Evolutionary conservation across 2,329 filamentous ascomycete genomes (phyloP).

Genomic region (Colletotrichum eleusines): DNA sequence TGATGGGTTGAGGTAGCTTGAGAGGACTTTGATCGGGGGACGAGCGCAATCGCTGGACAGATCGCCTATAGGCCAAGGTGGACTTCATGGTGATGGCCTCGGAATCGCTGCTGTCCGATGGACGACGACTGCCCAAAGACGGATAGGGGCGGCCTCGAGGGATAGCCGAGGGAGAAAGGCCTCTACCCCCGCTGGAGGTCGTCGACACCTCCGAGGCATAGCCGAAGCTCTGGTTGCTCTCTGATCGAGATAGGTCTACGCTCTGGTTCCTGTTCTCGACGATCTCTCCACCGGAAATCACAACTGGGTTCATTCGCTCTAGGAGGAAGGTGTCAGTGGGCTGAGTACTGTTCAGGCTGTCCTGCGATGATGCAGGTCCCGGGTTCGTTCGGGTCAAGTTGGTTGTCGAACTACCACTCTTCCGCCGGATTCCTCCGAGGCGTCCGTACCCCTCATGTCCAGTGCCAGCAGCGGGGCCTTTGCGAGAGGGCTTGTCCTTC

Average conservation of each 20-base stretch:
- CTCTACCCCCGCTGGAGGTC: slow-evolving; percentile 54
- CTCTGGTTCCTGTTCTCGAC: slow-evolving; percentile 70
- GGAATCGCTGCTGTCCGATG: slow-evolving; percentile 69
- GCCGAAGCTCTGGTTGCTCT: slow-evolving; percentile 63
- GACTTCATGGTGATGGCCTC: slow-evolving; percentile 62
- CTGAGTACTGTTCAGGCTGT: slow-evolving; percentile 60
- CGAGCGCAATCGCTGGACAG: slow-evolving; percentile 63
- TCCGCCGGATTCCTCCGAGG: slow-evolving; percentile 70
- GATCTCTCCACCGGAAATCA: slow-evolving; percentile 74
- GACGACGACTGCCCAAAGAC: slow-evolving; percentile 52
- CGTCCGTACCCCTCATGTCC: slow-evolving; percentile 89
- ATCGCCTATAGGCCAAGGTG: slow-evolving; percentile 67
- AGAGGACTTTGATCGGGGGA: slow-evolving; percentile 58
- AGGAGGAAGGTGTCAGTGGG: slow-evolving; percentile 68
- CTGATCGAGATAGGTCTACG: slow-evolving; percentile 60
- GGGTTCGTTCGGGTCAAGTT: slow-evolving; percentile 60
- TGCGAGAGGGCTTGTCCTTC: slow-evolving; percentile 70
- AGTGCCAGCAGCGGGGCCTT: slow-evolving; percentile 90
- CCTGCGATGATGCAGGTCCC: slow-evolving; percentile 62
- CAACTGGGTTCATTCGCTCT: slow-evolving; percentile 73
- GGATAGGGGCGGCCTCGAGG: slow-evolving; percentile 52
- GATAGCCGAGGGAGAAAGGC: slow-evolving; percentile 68
- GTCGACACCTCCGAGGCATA: slow-evolving; percentile 56
- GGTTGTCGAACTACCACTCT: slow-evolving; percentile 70
- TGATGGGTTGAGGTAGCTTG: slow-evolving; percentile 66